Evolutionary conservation across 2,329 filamentous ascomycete genomes (phyloP).

Genomic region (Curvularia sp.): DNA sequence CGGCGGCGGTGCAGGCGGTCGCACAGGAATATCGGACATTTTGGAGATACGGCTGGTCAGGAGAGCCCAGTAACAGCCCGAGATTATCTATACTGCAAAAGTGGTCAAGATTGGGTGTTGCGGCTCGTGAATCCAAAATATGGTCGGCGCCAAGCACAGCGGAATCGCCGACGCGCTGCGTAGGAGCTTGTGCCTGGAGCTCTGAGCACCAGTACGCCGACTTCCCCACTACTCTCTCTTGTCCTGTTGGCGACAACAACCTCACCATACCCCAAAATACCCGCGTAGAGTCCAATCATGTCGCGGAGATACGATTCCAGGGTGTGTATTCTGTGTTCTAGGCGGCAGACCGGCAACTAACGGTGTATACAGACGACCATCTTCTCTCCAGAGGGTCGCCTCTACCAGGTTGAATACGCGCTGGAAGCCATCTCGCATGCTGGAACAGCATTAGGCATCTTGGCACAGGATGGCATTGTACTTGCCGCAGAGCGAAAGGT

Average conservation of each 20-base stretch:
- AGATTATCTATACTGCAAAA: slow-evolving; percentile 4
- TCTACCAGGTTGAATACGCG: slow-evolving; percentile 99
- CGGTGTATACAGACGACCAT: slow-evolving; percentile 80
- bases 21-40: slow-evolving; percentile 43
- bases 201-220: slow-evolving; percentile 36
- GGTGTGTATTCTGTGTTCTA: slow-evolving; percentile 63
- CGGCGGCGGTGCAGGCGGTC: slow-evolving; percentile 50
- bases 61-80: not conserved
- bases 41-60: not conserved
- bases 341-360: slow-evolving; percentile 31
- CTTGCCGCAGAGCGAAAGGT: slow-evolving; percentile 98
- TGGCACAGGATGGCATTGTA: slow-evolving; percentile 98
- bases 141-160: slow-evolving; percentile 39
- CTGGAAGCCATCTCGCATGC: slow-evolving; percentile 98
- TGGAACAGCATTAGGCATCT: slow-evolving; percentile 93
- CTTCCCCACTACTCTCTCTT: slow-evolving; percentile 31
- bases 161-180: slow-evolving; percentile 41
- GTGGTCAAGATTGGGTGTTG: slow-evolving; percentile 23
- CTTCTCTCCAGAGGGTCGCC: slow-evolving; percentile 97
- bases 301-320: slow-evolving; percentile 97
- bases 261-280: slow-evolving; percentile 5
- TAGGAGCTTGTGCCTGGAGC: slow-evolving; percentile 51
- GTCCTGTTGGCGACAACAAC: slow-evolving; percentile 20
- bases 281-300: slow-evolving; percentile 63
- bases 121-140: slow-evolving; percentile 32